Conservation (phyloP, 208 protist species). For the Trypanosoma congolense region DNA sequence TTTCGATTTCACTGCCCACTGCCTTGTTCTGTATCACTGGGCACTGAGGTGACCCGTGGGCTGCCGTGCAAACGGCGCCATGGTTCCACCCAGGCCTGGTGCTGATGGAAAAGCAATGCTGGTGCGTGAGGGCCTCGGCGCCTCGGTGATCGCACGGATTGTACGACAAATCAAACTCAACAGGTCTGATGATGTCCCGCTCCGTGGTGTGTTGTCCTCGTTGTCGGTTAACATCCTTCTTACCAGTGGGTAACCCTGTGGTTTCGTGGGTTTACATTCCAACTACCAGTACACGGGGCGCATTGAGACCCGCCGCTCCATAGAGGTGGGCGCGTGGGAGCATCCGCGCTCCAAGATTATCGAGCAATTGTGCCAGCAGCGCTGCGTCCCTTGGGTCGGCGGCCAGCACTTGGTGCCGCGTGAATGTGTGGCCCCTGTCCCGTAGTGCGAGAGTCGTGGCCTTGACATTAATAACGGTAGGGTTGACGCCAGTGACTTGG, state of each 20-base stretch:
- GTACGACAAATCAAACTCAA: slow-evolving; percentile 26
- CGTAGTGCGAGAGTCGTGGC: neutral
- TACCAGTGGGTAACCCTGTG: too few species aligned
- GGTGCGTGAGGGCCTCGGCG: slow-evolving; percentile 8
- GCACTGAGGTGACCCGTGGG: too few species aligned
- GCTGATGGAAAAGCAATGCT: slow-evolving; percentile 9
- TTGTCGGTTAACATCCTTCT: too few species aligned
- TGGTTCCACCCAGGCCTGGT: neutral
- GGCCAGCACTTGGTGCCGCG: slow-evolving; percentile 1
- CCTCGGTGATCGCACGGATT: slow-evolving; percentile 12
- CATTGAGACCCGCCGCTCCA: slow-evolving; percentile 5
- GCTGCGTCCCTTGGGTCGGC: slow-evolving; percentile 5
- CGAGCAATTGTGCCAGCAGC: too few species aligned
- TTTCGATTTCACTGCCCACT: too few species aligned
- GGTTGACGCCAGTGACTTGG: too few species aligned
- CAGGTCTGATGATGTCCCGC: slow-evolving; percentile 13
- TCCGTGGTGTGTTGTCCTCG: neutral
- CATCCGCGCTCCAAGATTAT: slow-evolving; percentile 4
- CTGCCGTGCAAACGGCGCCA: too few species aligned
- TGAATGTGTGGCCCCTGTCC: slow-evolving; percentile 1
- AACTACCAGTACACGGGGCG: too few species aligned
- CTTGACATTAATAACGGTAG: too few species aligned
- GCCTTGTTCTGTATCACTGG: too few species aligned
- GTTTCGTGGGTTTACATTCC: neutral
- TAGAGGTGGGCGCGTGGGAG: slow-evolving; percentile 1